Evolutionary conservation across 805 yeast species (phyloP), one percentile per base, ranked within the genome.

Genomic region (Saccharomycodes ludwigii): DNA sequence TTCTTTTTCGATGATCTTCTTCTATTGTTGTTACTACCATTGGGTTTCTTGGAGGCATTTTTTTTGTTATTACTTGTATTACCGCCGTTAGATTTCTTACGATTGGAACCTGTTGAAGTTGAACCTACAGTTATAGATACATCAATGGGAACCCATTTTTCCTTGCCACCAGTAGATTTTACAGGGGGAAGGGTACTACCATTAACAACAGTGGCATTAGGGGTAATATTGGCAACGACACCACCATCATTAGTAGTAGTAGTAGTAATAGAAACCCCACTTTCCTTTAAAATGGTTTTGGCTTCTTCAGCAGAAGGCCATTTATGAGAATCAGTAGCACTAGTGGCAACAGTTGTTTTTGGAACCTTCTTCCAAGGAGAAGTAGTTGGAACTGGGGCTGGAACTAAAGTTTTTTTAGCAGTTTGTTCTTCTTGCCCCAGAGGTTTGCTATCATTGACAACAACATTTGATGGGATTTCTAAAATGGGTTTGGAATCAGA

Each of bases 141-240:
- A 42, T 71, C 66, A 50, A 68, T 71, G n/a, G 83, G 83, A 24
- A 75, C 68, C 82, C 83, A 76, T 50, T 77, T 79, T 44, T 71
- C 78, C 45, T 69, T 73, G 34, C 74, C 73, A 11, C 55, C 54
- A 29, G 37, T 34, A 12, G 31, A 26, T 6, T 6, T 24, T n/a
- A n/a, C n/a, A n/a, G n/a, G n/a, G n/a, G n/a, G n/a, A n/a, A n/a
- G n/a, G n/a, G n/a, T n/a, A n/a, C n/a, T n/a, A n/a, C n/a, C n/a
- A n/a, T n/a, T n/a, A n/a, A n/a, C n/a, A n/a, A n/a, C n/a, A n/a
- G n/a, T n/a, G n/a, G n/a, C n/a, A n/a, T n/a, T n/a, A n/a, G n/a
- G n/a, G n/a, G n/a, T n/a, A n/a, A n/a, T n/a, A n/a, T n/a, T n/a
- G n/a, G n/a, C n/a, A n/a, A n/a, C n/a, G n/a, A n/a, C n/a, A n/a